Conservation (phyloP, 768 basidiomycete genomes). For the Albatrellus ellisii region DNA sequence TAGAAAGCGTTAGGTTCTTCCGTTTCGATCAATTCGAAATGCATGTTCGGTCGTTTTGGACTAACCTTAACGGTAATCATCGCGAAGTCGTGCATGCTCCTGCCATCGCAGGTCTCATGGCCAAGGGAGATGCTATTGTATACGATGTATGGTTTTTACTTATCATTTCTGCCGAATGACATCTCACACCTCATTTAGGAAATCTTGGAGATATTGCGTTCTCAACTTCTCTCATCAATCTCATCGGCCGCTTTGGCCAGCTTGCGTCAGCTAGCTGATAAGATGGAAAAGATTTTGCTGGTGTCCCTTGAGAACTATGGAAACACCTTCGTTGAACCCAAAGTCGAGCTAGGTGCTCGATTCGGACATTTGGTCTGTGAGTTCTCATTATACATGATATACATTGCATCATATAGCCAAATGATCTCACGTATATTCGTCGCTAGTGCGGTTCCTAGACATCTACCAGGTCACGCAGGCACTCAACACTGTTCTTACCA, state of each 20-base stretch:
- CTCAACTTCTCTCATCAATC: slow-evolving; percentile 74
- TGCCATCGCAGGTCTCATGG: slow-evolving; percentile 79
- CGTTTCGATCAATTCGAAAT: slow-evolving; percentile 87
- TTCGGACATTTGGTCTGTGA: slow-evolving; percentile 82
- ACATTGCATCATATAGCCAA: too few relatives aligned
- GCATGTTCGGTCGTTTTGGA: slow-evolving; percentile 80
- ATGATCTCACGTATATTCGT: slow-evolving; percentile 11
- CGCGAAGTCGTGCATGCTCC: slow-evolving; percentile 86
- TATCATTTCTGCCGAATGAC: slow-evolving; percentile 13
- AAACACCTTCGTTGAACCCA: slow-evolving; percentile 83
- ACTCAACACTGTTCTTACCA: slow-evolving; percentile 75
- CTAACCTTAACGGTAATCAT: slow-evolving; percentile 54
- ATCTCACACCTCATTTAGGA: slow-evolving; percentile 34
- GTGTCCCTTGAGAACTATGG: slow-evolving; percentile 73
- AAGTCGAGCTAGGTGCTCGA: slow-evolving; percentile 81
- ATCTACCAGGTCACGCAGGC: slow-evolving; percentile 90
- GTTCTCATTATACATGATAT: slow-evolving; percentile 21
- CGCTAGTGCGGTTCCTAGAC: slow-evolving; percentile 75
- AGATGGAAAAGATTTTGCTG: slow-evolving; percentile 85
- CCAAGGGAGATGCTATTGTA: slow-evolving; percentile 79
- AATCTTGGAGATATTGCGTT: slow-evolving; percentile 75
- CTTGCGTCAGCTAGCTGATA: slow-evolving; percentile 71
- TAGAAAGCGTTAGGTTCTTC: slow-evolving; percentile 65
- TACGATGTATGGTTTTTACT: slow-evolving; percentile 61
- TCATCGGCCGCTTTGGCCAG: slow-evolving; percentile 51